phyloP scores from a whole-genome alignment of 805 yeast genomes.

The Yarrowia sp. region DNA sequence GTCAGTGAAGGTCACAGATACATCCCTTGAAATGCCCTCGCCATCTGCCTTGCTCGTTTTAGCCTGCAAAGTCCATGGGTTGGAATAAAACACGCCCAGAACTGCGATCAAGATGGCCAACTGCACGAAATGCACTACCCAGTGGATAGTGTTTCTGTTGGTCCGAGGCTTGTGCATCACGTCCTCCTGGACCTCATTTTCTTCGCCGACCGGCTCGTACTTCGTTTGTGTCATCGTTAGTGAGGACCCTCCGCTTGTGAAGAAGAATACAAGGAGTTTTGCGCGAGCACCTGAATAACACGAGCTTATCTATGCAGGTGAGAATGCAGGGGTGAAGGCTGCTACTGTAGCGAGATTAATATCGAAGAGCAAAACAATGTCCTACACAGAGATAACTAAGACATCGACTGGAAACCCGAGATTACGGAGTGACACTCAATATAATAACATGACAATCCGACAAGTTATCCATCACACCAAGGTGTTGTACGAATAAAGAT shows the following conservation, averaged over 20 bases:
- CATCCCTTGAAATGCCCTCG: background rate
- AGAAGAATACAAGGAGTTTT: background rate
- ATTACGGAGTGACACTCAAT: no score
- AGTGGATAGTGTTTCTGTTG: slow-evolving; percentile 19
- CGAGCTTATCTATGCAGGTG: slow-evolving; percentile 33
- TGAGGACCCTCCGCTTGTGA: background rate
- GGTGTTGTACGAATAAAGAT: no score
- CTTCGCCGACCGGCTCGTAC: slow-evolving; percentile 19
- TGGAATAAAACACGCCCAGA: slow-evolving; percentile 13
- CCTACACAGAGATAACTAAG: no score
- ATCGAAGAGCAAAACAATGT: no score
- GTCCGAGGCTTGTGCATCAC: background rate
- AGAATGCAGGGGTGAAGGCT: slow-evolving; percentile 8
- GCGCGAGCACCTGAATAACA: background rate
- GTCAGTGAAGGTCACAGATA: slow-evolving; percentile 12
- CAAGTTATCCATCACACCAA: no score
- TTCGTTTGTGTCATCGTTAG: slow-evolving; percentile 17
- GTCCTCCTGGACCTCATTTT: slow-evolving; percentile 7
- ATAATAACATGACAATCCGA: no score
- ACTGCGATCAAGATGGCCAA: slow-evolving; percentile 6
- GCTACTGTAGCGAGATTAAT: no score
- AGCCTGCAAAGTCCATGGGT: slow-evolving; percentile 7
- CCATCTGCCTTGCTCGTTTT: background rate
- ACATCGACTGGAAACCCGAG: no score
- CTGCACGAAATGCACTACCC: slow-evolving; percentile 26